phyloP scores from a whole-genome alignment of 1,139 yeast species.

The Meyerozyma athensensis region DNA sequence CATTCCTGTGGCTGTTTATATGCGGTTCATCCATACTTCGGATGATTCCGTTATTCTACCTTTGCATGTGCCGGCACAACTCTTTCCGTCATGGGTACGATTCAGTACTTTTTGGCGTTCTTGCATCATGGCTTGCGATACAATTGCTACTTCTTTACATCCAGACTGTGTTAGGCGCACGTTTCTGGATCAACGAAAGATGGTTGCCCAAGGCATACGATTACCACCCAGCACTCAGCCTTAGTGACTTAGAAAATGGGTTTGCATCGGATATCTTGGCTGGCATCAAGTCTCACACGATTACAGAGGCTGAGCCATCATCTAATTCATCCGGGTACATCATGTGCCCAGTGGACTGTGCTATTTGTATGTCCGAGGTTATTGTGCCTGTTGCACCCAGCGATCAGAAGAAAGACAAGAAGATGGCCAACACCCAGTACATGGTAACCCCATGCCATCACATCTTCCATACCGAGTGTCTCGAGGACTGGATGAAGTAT shows the following conservation, averaged over 20 bases:
- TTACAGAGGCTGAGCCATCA: constrained; percentile 26
- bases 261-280: constrained; percentile 35
- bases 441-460: constrained; percentile 95
- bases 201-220: constrained; percentile 77
- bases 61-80: constrained; percentile 40
- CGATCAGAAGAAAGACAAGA: constrained; percentile 10
- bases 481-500: constrained; percentile 91
- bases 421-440: constrained; percentile 40
- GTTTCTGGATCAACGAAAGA: constrained; percentile 77
- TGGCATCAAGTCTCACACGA: constrained; percentile 16
- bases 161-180: constrained; percentile 68
- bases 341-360: constrained; percentile 56
- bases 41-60: constrained; percentile 59
- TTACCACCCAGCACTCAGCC: constrained; percentile 64
- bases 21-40: constrained; percentile 62
- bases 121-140: constrained; percentile 48
- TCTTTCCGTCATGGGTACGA: constrained; percentile 58
- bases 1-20: constrained; percentile 69
- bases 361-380: constrained; percentile 82
- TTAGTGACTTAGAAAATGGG: constrained; percentile 54
- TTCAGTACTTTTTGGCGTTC: constrained; percentile 38
- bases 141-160: constrained; percentile 55
- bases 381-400: constrained; percentile 51
- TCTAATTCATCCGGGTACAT: constrained; percentile 21
- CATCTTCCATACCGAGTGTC: constrained; percentile 80